Base-by-base conservation (phyloP, 2,329 filamentous ascomycete genomes). In the Juglanconis sp. region DNA sequence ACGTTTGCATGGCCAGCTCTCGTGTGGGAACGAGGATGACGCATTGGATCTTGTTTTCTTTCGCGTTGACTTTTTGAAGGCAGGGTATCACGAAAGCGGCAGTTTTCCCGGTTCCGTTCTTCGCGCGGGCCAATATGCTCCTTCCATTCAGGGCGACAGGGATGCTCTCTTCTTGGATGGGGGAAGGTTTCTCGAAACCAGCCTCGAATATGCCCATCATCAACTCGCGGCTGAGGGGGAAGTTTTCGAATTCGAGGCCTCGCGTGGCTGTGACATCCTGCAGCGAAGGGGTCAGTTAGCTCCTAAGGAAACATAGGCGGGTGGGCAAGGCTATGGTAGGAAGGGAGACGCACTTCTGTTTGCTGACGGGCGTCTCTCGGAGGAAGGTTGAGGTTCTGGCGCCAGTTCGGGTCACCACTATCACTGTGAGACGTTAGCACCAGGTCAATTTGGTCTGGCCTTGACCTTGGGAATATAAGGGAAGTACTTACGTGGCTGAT, bases 181-280 rank as follows among this genome's bases (percentile, higher is more conserved):
- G 95, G 60, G 95, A 99, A 15, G 95, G 95, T 79, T 96, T 97
- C 76, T 99, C 95, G 76, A 97, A 99, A 65, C 95, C 95, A 68
- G 95, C 95, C 80, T 99, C 95, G 76, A 98, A 99, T 67, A 99
- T 98, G 64, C 95, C 95, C 94, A 98, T 99, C 79, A 99, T 86
- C 63, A 99, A 81, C 73, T 96, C 91, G 73, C 95, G 86, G 81
- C 96, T 96, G 69, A 99, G 88, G 67, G 90, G 90, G 74, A 99
- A 97, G 68, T 98, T 91, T 77, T 99, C 96, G 72, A 97, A 99
- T 69, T 99, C 95, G 64, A 99, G 83, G 63, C 95, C 95, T 79
- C 97, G 98, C 36, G 94, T 99, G 70, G 92, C 93, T 60, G 94
- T 98, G 64, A 99, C 96, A 90, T 99, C 95, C 90, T 96, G 50